phyloP scores from a whole-genome alignment of 2,329 filamentous ascomycete genomes.

The Albophoma yamanashiensis region DNA sequence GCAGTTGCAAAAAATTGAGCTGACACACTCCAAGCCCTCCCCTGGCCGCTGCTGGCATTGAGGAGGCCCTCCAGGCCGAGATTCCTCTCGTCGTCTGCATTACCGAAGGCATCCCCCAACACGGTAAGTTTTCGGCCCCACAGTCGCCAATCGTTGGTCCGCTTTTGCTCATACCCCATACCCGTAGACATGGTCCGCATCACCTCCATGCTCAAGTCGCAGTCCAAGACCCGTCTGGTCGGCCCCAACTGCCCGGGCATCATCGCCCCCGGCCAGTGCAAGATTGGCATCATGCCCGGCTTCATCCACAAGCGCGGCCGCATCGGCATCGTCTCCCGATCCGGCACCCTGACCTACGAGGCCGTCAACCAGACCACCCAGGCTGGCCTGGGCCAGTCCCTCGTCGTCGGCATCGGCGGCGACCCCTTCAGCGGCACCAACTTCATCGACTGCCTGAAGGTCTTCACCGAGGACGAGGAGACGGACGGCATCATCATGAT shows the following conservation, averaged over 20 bases:
- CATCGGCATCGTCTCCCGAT: conserved; percentile 96
- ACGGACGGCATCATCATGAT: conserved; percentile 99
- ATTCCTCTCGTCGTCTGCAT: conserved; percentile 94
- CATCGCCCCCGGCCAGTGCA: conserved; percentile 92
- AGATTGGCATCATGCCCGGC: conserved; percentile 98
- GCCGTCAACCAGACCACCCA: conserved; percentile 99
- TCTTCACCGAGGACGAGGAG: conserved; percentile 92
- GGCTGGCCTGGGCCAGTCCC: conserved; percentile 91
- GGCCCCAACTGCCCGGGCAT: conserved; percentile 98
- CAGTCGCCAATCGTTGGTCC: conserved; percentile 1
- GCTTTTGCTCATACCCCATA: conserved; percentile 5
- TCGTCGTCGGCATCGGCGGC: conserved; percentile 96
- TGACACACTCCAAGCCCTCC: conserved; percentile 55
- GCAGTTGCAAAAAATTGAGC: neutral
- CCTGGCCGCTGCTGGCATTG: conserved; percentile 85
- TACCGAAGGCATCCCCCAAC: conserved; percentile 95
- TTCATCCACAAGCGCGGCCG: conserved; percentile 99
- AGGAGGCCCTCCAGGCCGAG: conserved; percentile 90
- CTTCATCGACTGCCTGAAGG: conserved; percentile 98
- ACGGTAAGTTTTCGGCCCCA: conserved; percentile 50
- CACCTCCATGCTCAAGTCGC: conserved; percentile 93
- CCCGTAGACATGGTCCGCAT: conserved; percentile 91
- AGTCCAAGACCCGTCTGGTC: conserved; percentile 92
- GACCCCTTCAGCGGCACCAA: conserved; percentile 98
- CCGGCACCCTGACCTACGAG: conserved; percentile 97